Evolutionary conservation across 345 rosid species (phyloP).

Genomic region (Stellera chamaejasme): DNA sequence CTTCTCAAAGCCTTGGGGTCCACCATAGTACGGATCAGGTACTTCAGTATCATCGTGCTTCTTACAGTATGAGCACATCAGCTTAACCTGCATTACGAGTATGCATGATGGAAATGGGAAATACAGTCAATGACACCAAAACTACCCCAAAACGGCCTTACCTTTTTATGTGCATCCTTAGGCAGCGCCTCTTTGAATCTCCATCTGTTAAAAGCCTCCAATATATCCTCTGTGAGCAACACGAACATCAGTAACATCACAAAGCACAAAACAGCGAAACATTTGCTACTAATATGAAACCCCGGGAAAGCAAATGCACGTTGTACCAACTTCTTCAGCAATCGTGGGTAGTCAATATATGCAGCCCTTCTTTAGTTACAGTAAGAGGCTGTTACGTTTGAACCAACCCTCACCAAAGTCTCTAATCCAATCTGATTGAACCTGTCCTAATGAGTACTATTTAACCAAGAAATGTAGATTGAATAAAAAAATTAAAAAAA

Average conservation of each 20-base stretch:
- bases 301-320: too few species aligned
- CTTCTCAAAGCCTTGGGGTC: slow-evolving; percentile 93
- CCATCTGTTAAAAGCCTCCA: slow-evolving; percentile 71
- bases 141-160: slow-evolving; percentile 6
- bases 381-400: too few species aligned
- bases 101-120: not conserved
- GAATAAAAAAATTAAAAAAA: too few species aligned
- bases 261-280: not conserved
- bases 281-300: not conserved
- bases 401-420: too few species aligned
- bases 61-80: slow-evolving; percentile 93
- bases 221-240: slow-evolving; percentile 53
- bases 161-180: slow-evolving; percentile 76
- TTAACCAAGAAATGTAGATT: too few species aligned
- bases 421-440: too few species aligned
- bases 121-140: not conserved
- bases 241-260: slow-evolving; percentile 6
- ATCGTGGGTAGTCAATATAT: not conserved
- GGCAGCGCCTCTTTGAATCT: slow-evolving; percentile 54
- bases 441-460: too few species aligned
- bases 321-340: too few species aligned
- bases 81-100: slow-evolving; percentile 52
- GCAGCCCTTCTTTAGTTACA: too few species aligned
- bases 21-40: slow-evolving; percentile 92
- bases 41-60: slow-evolving; percentile 74